Percentiles rank a stretch among this genome's conserved stretches.
Conservation (phyloP, 495 filamentous ascomycete species). For the Astrothelium macrocarpum region DNA sequence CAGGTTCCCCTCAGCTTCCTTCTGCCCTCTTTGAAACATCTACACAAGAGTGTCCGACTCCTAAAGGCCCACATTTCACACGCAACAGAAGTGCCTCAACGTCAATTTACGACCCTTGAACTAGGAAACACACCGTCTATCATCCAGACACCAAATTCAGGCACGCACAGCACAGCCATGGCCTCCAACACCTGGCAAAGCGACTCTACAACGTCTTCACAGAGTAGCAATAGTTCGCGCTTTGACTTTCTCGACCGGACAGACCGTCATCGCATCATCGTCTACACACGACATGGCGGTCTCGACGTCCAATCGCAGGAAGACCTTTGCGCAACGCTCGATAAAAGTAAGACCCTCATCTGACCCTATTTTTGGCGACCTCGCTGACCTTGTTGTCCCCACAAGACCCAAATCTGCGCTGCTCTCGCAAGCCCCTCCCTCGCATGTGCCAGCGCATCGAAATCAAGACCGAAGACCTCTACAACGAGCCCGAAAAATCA, state of each 20-base stretch:
- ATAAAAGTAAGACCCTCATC: slow-evolving; percentile 24
- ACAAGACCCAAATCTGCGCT: slow-evolving; percentile 28
- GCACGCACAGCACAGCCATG: not conserved
- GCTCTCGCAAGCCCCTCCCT: slow-evolving; percentile 30
- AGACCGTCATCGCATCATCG: slow-evolving; percentile 26
- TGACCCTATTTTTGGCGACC: not conserved
- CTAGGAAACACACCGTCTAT: not conserved
- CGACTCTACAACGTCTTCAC: slow-evolving; percentile 22
- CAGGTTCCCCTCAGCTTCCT: not conserved
- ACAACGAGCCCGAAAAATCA: slow-evolving; percentile 24
- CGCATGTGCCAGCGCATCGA: slow-evolving; percentile 29
- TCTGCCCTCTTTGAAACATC: no score
- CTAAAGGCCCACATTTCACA: not conserved
- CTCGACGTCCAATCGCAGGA: slow-evolving; percentile 27
- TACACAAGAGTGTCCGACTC: not conserved
- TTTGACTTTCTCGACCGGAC: slow-evolving; percentile 26
- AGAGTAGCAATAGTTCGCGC: slow-evolving; percentile 17
- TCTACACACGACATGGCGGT: slow-evolving; percentile 28
- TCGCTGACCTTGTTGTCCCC: slow-evolving; percentile 6
- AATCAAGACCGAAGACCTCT: slow-evolving; percentile 30
- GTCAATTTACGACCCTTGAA: not conserved
- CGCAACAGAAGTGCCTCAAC: not conserved
- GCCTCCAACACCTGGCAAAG: slow-evolving; percentile 17
- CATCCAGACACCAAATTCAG: not conserved
- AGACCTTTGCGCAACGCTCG: slow-evolving; percentile 27